Percentiles rank a stretch among this genome's conserved stretches.
Evolutionary conservation across 306 rosid species (phyloP).

Genomic region (Malus sieversii): DNA sequence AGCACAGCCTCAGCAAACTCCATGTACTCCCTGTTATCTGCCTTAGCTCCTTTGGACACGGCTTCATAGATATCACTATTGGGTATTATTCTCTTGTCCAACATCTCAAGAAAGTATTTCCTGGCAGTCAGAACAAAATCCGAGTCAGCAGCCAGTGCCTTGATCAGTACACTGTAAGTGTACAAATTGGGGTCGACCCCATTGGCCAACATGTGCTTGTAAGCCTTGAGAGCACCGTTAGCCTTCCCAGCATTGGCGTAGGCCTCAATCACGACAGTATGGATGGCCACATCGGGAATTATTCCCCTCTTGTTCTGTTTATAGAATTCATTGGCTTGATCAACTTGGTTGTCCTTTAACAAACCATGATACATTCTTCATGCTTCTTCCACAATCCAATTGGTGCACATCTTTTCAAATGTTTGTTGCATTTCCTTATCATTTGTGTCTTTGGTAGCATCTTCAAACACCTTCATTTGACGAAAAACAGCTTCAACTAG

Average conservation of each 20-base stretch:
- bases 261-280: neutral
- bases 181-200: neutral
- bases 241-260: neutral
- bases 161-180: conserved; percentile 4
- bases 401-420: neutral
- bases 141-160: conserved; percentile 32
- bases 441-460: neutral
- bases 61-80: no score
- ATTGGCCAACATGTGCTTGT: neutral
- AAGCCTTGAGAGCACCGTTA: neutral
- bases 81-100: conserved; percentile 32
- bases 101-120: conserved; percentile 53
- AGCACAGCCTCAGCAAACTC: no score
- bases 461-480: neutral
- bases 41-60: no score
- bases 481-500: neutral
- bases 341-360: neutral
- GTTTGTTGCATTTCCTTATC: neutral
- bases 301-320: neutral
- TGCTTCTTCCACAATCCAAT: neutral
- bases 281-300: neutral
- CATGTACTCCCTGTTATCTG: no score
- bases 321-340: neutral
- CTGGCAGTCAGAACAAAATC: conserved; percentile 34
- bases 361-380: neutral